phyloP scores from a whole-genome alignment of 345 rosid species.

The Hibiscus tridactylites region DNA sequence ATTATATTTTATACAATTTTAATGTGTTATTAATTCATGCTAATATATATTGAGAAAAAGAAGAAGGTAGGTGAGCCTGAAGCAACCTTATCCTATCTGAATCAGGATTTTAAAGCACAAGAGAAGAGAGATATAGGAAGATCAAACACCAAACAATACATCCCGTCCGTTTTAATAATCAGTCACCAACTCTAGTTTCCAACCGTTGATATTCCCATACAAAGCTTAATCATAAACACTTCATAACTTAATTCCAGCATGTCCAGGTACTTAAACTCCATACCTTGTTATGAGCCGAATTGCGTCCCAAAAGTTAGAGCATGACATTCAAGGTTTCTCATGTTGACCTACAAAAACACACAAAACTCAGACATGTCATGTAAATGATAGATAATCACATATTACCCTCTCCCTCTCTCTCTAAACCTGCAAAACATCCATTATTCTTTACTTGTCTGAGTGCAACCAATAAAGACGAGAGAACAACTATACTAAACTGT shows the following conservation, averaged over 20 bases:
- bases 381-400: background rate
- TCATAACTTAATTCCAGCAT: background rate
- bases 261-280: background rate
- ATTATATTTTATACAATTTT: too few species aligned
- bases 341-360: slow-evolving; percentile 52
- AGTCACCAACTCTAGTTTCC: background rate
- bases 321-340: slow-evolving; percentile 75
- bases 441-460: background rate
- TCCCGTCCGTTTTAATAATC: background rate
- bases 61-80: too few species aligned
- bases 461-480: background rate
- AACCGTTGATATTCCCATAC: background rate
- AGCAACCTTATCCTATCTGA: too few species aligned
- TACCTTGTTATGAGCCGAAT: slow-evolving; percentile 23
- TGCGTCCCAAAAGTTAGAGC: slow-evolving; percentile 59
- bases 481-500: background rate
- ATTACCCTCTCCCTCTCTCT: background rate
- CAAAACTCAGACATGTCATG: background rate
- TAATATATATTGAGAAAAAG: too few species aligned
- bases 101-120: too few species aligned
- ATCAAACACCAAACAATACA: background rate
- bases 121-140: too few species aligned
- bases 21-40: too few species aligned
- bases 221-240: background rate
- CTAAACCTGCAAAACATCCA: background rate